Conservation (phyloP, 2,329 filamentous ascomycete genomes). For the Dryadomyces quercivorus region DNA sequence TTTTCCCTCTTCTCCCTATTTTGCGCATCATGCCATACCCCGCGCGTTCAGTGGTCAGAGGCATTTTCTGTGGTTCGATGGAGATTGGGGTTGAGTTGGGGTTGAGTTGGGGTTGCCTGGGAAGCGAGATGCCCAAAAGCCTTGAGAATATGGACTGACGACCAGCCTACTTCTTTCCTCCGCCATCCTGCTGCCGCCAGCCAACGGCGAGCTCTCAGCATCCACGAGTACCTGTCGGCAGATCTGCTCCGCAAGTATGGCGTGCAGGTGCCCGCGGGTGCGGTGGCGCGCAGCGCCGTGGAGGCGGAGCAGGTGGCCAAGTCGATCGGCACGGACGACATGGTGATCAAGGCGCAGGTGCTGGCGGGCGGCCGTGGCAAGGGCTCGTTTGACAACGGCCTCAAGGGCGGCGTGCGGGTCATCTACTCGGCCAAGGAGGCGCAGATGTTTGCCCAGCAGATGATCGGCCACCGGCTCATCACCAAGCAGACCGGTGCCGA, state of each 20-base stretch:
- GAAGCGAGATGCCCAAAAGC: no score
- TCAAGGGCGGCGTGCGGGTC: slow-evolving; percentile 96
- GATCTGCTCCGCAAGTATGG: slow-evolving; percentile 88
- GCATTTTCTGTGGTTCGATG: slow-evolving; percentile 6
- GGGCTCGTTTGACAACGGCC: slow-evolving; percentile 93
- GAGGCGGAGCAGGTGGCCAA: slow-evolving; percentile 91
- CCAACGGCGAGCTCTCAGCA: slow-evolving; percentile 81
- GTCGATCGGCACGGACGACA: slow-evolving; percentile 83
- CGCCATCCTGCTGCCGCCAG: slow-evolving; percentile 55
- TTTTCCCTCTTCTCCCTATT: background rate
- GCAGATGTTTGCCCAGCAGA: slow-evolving; percentile 96
- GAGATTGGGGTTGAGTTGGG: background rate
- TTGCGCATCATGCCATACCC: background rate
- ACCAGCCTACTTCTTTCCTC: slow-evolving; percentile 17
- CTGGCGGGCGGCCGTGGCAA: slow-evolving; percentile 96
- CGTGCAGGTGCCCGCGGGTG: slow-evolving; percentile 81
- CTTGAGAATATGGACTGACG: background rate
- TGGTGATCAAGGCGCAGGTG: slow-evolving; percentile 99
- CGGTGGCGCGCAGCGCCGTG: slow-evolving; percentile 67
- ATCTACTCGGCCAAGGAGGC: slow-evolving; percentile 97
- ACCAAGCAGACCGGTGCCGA: slow-evolving; percentile 97
- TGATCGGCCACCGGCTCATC: slow-evolving; percentile 99
- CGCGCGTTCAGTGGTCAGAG: background rate
- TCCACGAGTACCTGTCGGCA: slow-evolving; percentile 96
- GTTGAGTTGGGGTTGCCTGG: background rate